These are phyloP conservation scores for Calycina marina DNA, from an alignment of 2,329 filamentous ascomycete species.

Conservation along the genomic window DNA sequence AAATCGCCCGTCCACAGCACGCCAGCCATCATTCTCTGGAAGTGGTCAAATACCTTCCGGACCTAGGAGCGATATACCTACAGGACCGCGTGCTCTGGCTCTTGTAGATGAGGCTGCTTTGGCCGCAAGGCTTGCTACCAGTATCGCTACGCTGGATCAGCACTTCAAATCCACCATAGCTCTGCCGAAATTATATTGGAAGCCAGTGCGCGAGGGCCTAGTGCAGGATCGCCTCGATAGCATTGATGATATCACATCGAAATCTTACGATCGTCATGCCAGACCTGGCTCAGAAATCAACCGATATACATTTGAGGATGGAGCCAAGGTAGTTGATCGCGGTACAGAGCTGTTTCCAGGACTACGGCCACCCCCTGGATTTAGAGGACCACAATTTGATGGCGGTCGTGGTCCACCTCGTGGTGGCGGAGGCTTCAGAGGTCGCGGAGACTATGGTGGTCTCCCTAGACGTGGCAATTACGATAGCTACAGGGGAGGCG, in stretches of 20 bases:
- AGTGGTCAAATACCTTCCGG: neutral
- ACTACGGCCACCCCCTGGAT: constrained; percentile 39
- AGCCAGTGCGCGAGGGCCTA: constrained; percentile 47
- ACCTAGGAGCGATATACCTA: constrained; percentile 1
- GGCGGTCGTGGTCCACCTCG: neutral
- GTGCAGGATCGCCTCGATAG: constrained; percentile 49
- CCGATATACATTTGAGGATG: constrained; percentile 59
- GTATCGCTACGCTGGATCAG: constrained; percentile 30
- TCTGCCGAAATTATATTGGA: constrained; percentile 51
- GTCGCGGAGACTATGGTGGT: neutral
- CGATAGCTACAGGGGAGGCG: constrained; percentile 2
- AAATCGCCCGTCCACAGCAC: neutral
- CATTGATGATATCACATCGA: constrained; percentile 30
- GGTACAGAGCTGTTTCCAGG: constrained; percentile 56
- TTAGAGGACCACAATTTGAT: constrained; percentile 15
- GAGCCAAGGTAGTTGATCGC: constrained; percentile 52
- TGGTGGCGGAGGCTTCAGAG: neutral
- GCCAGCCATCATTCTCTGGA: constrained; percentile 2
- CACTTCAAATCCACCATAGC: constrained; percentile 43
- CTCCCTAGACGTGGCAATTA: neutral
- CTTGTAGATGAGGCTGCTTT: constrained; percentile 11
- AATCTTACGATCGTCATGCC: constrained; percentile 21
- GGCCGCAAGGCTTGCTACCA: constrained; percentile 21
- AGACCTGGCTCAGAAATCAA: constrained; percentile 31
- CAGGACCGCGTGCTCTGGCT: neutral